Evolutionary conservation across 176 grass and related monocot species (phyloP), one percentile per base, ranked within the genome.

Genomic region (Musa schizocarpa): DNA sequence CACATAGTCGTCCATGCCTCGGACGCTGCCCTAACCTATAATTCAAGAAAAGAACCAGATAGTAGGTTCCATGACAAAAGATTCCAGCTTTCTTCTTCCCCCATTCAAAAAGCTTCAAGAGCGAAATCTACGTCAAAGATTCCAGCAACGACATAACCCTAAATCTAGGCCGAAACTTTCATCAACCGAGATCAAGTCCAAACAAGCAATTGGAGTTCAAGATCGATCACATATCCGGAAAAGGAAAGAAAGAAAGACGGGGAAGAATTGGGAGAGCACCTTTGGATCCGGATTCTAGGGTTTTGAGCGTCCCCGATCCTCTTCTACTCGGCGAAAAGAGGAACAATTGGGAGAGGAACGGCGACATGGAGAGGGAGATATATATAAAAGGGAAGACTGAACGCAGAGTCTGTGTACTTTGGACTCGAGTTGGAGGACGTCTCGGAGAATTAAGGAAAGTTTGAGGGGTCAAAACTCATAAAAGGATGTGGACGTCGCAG

Each of bases 1-100:
- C 61, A 78, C 89, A 83, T 79, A 86, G 79, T 69, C 84, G 74
- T 63, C 81, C 66, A 57, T 49, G 53, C 61, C 63, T 26, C 52
- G 63, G 48, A 56, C 48, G 74, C 43, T 73, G 22, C 34, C 72
- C 75, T 43, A 62, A 17, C 87, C 50, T 64, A 51, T 0, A 25
- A 77, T 52, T 77, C 10, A 17, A 70, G 17, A 13, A 19, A 19
- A 70, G 7, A 70, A 50, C 29, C 50, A 69, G 19, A 69, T 10
- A 64, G 2, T 11, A 9, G 62, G 16, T 50, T 69, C 43, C 34
- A 49, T 19, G 3, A 50, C 68, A 2, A 70, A 70, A 21, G 11
- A 50, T 43, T 43, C 4, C 34, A 43, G 34, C 34, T 43, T 43
- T 43, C 34, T 43, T 43, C 34, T 43, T 43, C 34, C 34, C 34